Base-by-base conservation (phyloP, 192 early-diverging fungal genomes). In the Funneliformis mosseae region DNA sequence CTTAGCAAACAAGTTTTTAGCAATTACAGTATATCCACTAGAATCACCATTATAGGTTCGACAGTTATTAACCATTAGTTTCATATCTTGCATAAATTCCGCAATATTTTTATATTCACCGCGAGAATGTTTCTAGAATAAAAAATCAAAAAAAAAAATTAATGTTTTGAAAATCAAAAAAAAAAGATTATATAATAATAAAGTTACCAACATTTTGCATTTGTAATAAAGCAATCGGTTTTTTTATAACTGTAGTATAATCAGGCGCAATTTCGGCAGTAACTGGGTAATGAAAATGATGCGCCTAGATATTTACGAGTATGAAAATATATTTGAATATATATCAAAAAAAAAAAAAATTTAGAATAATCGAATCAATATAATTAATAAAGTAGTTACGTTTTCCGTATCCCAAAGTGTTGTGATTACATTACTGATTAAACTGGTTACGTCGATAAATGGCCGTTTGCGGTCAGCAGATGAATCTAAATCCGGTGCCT, bases 1-100 rank as follows among this genome's bases (percentile, higher is more conserved):
- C 50, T 78, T 83, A 18, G 69, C 28, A 25, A 88, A 74, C 28
- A 91, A 55, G 5, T 66, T 63, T 21, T 83, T 78, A 0, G 87
- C 91, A 6, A 86, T 87, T 18, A 60, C 23, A 18, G 89, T 89
- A 55, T 88, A 83, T 3, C 84, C 83, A 48, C 88, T 85, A 16
- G 79, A 43, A 5, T 84, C 74, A 0, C 91, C 91, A 70, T 91
- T 91, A 77, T 89, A 92, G 7, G 83, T 27, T 39, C 80, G 76
- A 27, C 85, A 88, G 78, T 92, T 92, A 48, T 87, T 82, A 18
- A 85, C 87, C 74, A 92, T 81, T 16, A 89, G 84, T 33, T 81
- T 55, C 50, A 92, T 78, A 76, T 92, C 91, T 23, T 82, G 84
- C 74, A 90, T 61, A 69, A 92, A 90, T 27, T 75, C 81, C 42